Conservation (phyloP, 106 monocot species). For the Acorus gramineus region DNA sequence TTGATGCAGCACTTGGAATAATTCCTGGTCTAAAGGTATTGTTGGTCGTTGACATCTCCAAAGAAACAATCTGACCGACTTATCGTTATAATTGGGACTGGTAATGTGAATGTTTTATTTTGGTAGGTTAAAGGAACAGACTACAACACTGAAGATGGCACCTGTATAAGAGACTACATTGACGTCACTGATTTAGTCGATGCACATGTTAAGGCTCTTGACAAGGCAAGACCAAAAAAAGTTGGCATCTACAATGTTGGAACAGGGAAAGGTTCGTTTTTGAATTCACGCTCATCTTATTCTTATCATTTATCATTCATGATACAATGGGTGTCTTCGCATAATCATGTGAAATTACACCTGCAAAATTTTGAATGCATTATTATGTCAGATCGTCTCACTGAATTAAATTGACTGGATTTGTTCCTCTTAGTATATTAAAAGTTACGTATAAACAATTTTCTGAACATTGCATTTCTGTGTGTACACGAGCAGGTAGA, state of each 20-base stretch:
- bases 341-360: too few relatives aligned
- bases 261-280: slow-evolving; percentile 16
- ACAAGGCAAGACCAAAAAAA: slow-evolving; percentile 12
- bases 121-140: slow-evolving; percentile 20
- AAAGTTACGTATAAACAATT: too few relatives aligned
- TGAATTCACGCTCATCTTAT: too few relatives aligned
- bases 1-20: slow-evolving; percentile 18
- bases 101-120: not conserved
- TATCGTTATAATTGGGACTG: not conserved
- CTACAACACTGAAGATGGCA: slow-evolving; percentile 15
- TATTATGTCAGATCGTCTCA: too few relatives aligned
- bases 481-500: too few relatives aligned
- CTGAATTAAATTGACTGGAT: too few relatives aligned
- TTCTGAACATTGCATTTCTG: too few relatives aligned
- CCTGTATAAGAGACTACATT: slow-evolving; percentile 28
- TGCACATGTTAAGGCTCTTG: slow-evolving; percentile 30
- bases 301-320: too few relatives aligned
- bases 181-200: slow-evolving; percentile 30
- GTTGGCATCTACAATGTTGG: slow-evolving; percentile 30
- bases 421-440: too few relatives aligned
- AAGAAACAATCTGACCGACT: not conserved
- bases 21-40: slow-evolving; percentile 26
- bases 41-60: not conserved
- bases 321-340: too few relatives aligned
- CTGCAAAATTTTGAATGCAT: too few relatives aligned